Base-by-base conservation (phyloP, 2,329 filamentous ascomycete species). In the Pseudocercospora macadamiae region DNA sequence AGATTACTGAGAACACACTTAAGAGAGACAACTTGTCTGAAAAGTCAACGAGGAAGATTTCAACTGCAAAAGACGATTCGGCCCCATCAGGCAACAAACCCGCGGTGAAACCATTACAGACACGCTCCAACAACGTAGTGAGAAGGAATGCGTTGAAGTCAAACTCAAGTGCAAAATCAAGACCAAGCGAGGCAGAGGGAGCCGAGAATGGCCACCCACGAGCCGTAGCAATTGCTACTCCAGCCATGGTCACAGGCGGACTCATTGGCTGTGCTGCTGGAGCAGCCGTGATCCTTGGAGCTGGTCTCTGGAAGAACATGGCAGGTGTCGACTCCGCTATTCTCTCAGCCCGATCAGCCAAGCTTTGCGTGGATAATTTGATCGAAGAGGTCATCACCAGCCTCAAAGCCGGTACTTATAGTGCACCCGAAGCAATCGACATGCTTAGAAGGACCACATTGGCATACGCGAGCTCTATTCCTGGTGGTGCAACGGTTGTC, bases 341-440 rank as follows among this genome's bases (percentile, higher is more conserved):
- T 18, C 55, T 68, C 4, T 62, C 66, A 21, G 69, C 66, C 10
- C 59, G 61, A 25, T 60, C 65, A 1, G 67, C 69, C 3, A 66
- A 66, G 36, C 47, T 69, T 8, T 68, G 66, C 28, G 39, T 70
- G 19, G 64, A 70, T 62, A 70, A 70, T 49, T 39, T 71, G 5
- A 63, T 64, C 26, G 68, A 70, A 14, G 68, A 70, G 18, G 39
- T 67, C 10, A 67, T 70, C 34, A 56, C 64, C 5, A 69, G 66
- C 30, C 55, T 70, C 19, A 66, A 67, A 47, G 62, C 67, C 2
- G 69, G 68, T 3, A 71, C 67, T 1, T 70, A 70, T 51, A 70
- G 62, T 59, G 64, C 63, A 0, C 63, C 66, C 18, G 69, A 71
- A 60, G 68, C 68, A 5, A 60, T 71, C 7, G 69, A 71, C 49